phyloP scores from a whole-genome alignment of 1,284 basidiomycete species.

The Naganishia liquefaciens region DNA sequence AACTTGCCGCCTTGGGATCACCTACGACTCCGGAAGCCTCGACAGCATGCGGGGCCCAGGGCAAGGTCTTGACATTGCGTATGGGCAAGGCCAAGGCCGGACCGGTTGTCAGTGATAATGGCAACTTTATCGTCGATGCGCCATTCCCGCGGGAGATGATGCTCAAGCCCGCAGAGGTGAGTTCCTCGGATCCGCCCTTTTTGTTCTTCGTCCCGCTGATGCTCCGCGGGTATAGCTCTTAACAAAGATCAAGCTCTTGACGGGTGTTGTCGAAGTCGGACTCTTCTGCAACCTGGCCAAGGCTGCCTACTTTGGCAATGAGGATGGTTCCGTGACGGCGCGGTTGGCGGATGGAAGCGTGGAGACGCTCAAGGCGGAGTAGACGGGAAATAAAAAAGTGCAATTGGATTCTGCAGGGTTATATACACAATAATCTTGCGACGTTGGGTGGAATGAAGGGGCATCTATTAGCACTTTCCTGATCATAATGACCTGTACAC shows the following conservation, averaged over 20 bases:
- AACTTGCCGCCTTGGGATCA: conserved; percentile 61
- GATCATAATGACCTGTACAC: too few relatives aligned
- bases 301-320: conserved; percentile 95
- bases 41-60: conserved; percentile 39
- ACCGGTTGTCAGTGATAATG: conserved; percentile 94
- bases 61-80: conserved; percentile 66
- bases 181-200: conserved; percentile 39
- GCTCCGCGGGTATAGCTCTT: conserved; percentile 61
- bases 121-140: conserved; percentile 92
- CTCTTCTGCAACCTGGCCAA: conserved; percentile 91
- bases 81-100: conserved; percentile 70
- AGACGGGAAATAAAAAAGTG: not conserved
- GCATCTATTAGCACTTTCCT: too few relatives aligned
- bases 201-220: conserved; percentile 6
- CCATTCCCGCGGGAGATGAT: conserved; percentile 73
- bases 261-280: conserved; percentile 96
- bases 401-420: not conserved
- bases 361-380: conserved; percentile 42
- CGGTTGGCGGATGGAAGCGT: conserved; percentile 47
- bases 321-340: conserved; percentile 55
- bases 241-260: conserved; percentile 78
- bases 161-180: conserved; percentile 67
- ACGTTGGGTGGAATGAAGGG: not conserved
- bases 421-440: not conserved
- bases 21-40: conserved; percentile 36